Base-by-base conservation (phyloP, 192 early-diverging fungal species). In the Geranomyces variabilis region DNA sequence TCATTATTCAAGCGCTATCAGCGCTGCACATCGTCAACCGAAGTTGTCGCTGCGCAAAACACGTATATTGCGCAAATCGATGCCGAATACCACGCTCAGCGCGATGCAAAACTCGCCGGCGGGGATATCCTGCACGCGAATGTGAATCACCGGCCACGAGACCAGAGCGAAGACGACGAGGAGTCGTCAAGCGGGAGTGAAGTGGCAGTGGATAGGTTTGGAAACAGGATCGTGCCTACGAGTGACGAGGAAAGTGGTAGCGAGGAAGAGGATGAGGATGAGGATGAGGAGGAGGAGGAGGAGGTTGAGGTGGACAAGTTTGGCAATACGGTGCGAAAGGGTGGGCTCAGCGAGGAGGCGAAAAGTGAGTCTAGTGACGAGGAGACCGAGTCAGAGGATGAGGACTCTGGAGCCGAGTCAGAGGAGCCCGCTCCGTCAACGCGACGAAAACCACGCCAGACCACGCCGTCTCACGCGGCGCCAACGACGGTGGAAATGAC, bases 11-110 rank as follows among this genome's bases (percentile, higher is more conserved):
- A 85, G 49, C 82, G 77, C 53, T 99, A 99, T 74, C 79, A 84
- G 0, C 82, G 81, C 45, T 95, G 93, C 87, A 87, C 84, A 46
- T 87, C 89, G 51, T 90, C 90, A 21, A 69, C 81, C 12, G 89
- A 90, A 36, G 88, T 96, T 0, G 83, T 95, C 29, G 74, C 81
- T 31, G 89, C 83, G 8, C 94, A 94, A 74, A 92, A 90, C 53
- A 86, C 91, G 73, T 97, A 92, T 75, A 79, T 99, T 17, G 86
- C 85, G 17, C 80, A 84, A 77, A 84, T 93, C 44, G 90, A 94
- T 61, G 80, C 84, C 36, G 90, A 92, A 69, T 80, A 84, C 21
- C 74, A 83, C 22, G 78, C 77, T 13, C 66, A 77, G 24, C 70
- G 64, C 53, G 29, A 26, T 34, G 62, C 36, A 65, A 24, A 53